Conservation (phyloP, 2,329 filamentous ascomycete genomes). For the Exophiala lecanii-corni region DNA sequence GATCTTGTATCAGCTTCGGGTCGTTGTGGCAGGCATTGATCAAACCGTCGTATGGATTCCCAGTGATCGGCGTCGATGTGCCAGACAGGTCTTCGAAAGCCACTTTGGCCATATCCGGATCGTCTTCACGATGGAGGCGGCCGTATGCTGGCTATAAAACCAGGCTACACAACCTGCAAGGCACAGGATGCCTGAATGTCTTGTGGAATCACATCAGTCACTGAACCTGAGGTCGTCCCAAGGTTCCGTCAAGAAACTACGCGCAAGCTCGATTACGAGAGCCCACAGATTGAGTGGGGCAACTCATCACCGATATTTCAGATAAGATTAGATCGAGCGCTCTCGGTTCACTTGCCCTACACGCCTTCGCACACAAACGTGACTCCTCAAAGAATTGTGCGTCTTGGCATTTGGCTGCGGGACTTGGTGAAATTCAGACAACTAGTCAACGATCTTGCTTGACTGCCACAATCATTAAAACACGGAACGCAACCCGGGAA, state of each 20-base stretch:
- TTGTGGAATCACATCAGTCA: too few species aligned
- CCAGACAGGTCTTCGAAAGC: constrained; percentile 36
- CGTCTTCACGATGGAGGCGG: too few species aligned
- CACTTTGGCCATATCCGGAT: constrained; percentile 27
- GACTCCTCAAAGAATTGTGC: constrained; percentile 10
- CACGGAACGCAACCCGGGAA: constrained; percentile 5
- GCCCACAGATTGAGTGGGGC: too few species aligned
- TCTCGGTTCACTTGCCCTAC: background rate
- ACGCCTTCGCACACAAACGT: background rate
- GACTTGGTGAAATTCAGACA: background rate
- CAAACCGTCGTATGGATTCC: constrained; percentile 73
- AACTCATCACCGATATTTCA: too few species aligned
- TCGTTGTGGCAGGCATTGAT: constrained; percentile 64
- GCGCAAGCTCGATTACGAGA: too few species aligned
- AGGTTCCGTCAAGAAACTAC: too few species aligned
- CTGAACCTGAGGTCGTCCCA: too few species aligned
- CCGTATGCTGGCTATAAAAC: too few species aligned
- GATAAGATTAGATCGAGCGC: background rate
- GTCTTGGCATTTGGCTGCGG: constrained; percentile 23
- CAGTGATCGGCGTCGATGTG: constrained; percentile 33
- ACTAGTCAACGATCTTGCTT: background rate
- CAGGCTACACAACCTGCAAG: too few species aligned
- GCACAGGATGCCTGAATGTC: too few species aligned
- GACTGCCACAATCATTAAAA: constrained; percentile 1
- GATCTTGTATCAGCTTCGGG: constrained; percentile 60